These are phyloP conservation scores for Penicillium sp. DNA, from an alignment of 2,329 filamentous ascomycete species.

Conservation along the genomic window DNA sequence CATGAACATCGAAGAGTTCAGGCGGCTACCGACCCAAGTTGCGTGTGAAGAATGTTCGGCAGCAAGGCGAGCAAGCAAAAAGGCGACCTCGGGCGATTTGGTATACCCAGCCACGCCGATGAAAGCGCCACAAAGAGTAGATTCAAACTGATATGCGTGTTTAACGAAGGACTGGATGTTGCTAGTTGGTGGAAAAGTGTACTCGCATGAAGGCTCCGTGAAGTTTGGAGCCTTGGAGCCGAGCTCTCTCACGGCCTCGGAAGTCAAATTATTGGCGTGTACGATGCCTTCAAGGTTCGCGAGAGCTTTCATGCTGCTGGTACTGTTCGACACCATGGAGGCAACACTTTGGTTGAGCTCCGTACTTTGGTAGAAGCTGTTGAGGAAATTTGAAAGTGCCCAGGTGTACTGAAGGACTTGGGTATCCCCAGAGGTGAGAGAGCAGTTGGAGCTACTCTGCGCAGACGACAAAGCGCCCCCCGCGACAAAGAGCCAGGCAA, in stretches of 20 bases:
- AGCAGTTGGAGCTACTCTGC: conserved; percentile 19
- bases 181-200: conserved; percentile 23
- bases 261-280: conserved; percentile 28
- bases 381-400: conserved; percentile 28
- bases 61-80: conserved; percentile 34
- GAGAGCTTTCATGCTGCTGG: conserved; percentile 19
- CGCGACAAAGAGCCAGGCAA: conserved; percentile 22
- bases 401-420: conserved; percentile 29
- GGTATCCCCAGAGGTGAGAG: conserved; percentile 24
- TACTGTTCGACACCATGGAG: conserved; percentile 22
- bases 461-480: conserved; percentile 17
- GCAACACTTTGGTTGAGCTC: conserved; percentile 31
- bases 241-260: conserved; percentile 30
- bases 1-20: conserved; percentile 11
- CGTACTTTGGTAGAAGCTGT: conserved; percentile 27
- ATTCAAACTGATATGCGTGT: conserved; percentile 28
- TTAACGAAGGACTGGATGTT: conserved; percentile 21
- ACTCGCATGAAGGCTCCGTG: conserved; percentile 25
- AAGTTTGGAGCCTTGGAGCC: conserved; percentile 20
- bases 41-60: conserved; percentile 30
- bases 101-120: conserved; percentile 35
- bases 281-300: conserved; percentile 31
- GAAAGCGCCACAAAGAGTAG: conserved; percentile 23
- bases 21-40: conserved; percentile 22
- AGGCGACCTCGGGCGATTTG: conserved; percentile 34